Percentiles rank a stretch among this genome's conserved stretches.
Conservation (phyloP, 495 filamentous ascomycete species). For the Tuber melanosporum region DNA sequence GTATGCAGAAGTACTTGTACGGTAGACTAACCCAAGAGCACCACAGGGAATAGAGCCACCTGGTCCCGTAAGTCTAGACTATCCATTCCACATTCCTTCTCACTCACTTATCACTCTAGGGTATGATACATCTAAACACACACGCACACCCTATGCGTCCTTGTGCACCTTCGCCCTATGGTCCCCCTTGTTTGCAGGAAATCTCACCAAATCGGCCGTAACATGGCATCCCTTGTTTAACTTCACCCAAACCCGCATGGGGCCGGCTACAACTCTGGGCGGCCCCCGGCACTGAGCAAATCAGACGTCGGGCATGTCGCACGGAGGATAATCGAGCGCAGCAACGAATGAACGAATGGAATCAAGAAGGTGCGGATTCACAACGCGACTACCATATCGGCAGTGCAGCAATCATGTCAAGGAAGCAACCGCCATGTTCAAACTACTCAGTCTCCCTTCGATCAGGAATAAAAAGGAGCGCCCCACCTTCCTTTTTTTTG, state of each 20-base stretch:
- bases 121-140: not conserved
- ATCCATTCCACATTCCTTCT: not conserved
- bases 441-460: not conserved
- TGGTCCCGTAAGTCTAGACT: not conserved
- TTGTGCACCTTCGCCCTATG: not conserved
- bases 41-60: not conserved
- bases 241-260: not conserved
- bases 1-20: not conserved
- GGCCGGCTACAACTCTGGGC: constrained; percentile 1
- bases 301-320: not conserved
- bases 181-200: not conserved
- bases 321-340: not conserved
- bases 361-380: not conserved
- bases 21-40: not conserved
- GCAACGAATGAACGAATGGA: not conserved
- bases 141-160: not conserved
- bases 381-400: not conserved
- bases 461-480: not conserved
- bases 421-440: not conserved
- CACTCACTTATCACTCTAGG: not conserved
- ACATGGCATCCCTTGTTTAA: not conserved
- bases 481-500: not conserved
- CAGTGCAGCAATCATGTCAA: not conserved
- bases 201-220: not conserved
- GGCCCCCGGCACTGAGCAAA: not conserved